phyloP scores from a whole-genome alignment of 805 yeast species.

The Yamadazyma scolyti region DNA sequence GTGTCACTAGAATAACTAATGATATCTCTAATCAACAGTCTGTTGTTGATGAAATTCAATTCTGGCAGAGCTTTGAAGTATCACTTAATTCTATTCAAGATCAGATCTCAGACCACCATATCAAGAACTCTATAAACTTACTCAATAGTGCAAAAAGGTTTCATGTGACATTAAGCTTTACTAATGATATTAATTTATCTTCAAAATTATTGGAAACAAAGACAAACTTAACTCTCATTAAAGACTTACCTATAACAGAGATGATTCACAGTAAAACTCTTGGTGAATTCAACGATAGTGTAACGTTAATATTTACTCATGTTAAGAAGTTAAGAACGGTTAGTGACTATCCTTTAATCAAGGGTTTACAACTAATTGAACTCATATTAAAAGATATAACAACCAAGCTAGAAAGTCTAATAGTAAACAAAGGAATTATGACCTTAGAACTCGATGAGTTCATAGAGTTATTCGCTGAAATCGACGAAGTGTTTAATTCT shows the following conservation, averaged over 20 bases:
- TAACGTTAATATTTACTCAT: conserved; percentile 47
- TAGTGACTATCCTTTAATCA: conserved; percentile 53
- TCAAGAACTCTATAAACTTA: conserved; percentile 54
- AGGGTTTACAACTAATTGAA: conserved; percentile 66
- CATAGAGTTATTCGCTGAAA: conserved; percentile 11
- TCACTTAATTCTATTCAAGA: conserved; percentile 53
- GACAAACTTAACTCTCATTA: conserved; percentile 59
- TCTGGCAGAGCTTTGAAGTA: conserved; percentile 72
- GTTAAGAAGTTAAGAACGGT: conserved; percentile 48
- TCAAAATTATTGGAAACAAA: conserved; percentile 50
- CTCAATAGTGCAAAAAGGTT: conserved; percentile 71
- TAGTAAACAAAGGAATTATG: conserved; percentile 39
- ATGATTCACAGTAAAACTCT: conserved; percentile 33
- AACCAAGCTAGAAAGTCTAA: conserved; percentile 34
- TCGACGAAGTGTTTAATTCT: conserved; percentile 34
- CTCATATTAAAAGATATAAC: conserved; percentile 58
- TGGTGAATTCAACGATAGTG: conserved; percentile 33
- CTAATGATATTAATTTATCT: conserved; percentile 65
- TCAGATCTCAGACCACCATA: conserved; percentile 55
- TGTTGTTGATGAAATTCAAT: conserved; percentile 60
- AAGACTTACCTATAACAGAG: conserved; percentile 66
- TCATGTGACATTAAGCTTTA: conserved; percentile 71
- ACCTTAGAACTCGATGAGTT: conserved; percentile 37
- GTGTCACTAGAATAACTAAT: conserved; percentile 50
- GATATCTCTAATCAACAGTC: conserved; percentile 54